Evolutionary conservation across 352 stramenopile species (phyloP), one percentile per base, ranked within the genome.

Genomic region (Aphanomyces stellatus): DNA sequence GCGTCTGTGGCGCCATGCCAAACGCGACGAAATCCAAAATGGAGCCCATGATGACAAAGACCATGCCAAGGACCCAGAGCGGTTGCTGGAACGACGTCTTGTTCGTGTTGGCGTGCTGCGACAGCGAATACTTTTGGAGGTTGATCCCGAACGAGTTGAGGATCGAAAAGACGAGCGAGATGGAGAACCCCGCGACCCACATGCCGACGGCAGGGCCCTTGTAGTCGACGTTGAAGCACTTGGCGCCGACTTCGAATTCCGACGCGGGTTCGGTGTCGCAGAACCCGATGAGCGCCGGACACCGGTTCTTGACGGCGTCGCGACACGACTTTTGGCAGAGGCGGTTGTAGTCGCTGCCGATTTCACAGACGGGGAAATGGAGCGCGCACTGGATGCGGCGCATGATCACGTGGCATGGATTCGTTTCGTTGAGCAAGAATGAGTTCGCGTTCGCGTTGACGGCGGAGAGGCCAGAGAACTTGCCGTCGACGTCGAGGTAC

Each of bases 11-110:
- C 2, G 90, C 90, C 82, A 97, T 91, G 15, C 90, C 89, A 66
- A 97, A 96, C 1, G 88, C 88, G 8, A 96, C 79, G 71, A 97
- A 96, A 76, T 97, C 90, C 17, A 96, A 71, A 7, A 96, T 74
- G 22, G 84, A 93, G 41, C 88, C 88, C 25, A 93, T 68, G 41
- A 81, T 85, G 35, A 96, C 87, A 25, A 95, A 76, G 0, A 72
- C 74, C 30, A 96, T 91, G 63, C 89, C 89, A n/a, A 95, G 71
- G 34, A 96, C 75, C 88, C 88, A 97, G 10, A 95, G 73, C 35
- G 88, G 89, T 74, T 97, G 89, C 65, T 86, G 77, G 51, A 91
- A 79, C 65, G 88, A 88, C 37, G 74, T 77, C 65, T 86, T 88
- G 76, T 90, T 90, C 0, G 77, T 72, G 19, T 57, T 55, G 37